A percentile compares a stretch with the other conserved stretches of the same genome.
Conservation (phyloP, 225 moss, liverwort and hornwort genomes). For the Pseudoscleropodium purum region DNA sequence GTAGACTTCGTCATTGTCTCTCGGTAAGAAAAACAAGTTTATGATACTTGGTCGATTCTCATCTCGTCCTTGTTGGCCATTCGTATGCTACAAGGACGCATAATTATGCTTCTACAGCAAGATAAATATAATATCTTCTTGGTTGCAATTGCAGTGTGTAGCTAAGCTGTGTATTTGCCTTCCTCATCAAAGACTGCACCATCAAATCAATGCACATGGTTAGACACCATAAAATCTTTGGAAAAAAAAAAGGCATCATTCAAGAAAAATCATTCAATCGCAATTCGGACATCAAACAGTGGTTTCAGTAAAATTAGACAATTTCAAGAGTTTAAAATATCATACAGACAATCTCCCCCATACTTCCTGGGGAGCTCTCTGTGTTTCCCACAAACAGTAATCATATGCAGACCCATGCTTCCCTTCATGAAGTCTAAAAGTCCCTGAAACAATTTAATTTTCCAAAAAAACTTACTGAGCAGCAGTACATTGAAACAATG, state of each 20-base stretch:
- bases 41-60: slow-evolving; percentile 61
- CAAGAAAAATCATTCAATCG: not conserved
- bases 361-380: not conserved
- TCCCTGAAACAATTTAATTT: not conserved
- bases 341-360: not conserved
- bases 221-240: not conserved
- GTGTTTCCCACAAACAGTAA: not conserved
- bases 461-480: not conserved
- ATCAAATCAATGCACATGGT: not conserved
- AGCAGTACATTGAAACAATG: not conserved
- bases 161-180: not conserved
- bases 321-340: not conserved
- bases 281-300: not conserved
- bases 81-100: slow-evolving; percentile 23
- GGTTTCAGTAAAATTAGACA: not conserved
- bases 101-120: not conserved
- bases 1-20: slow-evolving; percentile 10
- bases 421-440: not conserved
- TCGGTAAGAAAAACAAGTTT: slow-evolving; percentile 10
- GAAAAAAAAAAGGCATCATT: not conserved
- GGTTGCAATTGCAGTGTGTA: not conserved
- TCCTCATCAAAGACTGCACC: slow-evolving; percentile 2
- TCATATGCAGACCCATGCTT: not conserved
- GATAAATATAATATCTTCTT: not conserved
- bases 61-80: slow-evolving; percentile 36